These are phyloP conservation scores for Thraustochytrium sp. DNA, from an alignment of 352 stramenopile species.

Conservation along the genomic window DNA sequence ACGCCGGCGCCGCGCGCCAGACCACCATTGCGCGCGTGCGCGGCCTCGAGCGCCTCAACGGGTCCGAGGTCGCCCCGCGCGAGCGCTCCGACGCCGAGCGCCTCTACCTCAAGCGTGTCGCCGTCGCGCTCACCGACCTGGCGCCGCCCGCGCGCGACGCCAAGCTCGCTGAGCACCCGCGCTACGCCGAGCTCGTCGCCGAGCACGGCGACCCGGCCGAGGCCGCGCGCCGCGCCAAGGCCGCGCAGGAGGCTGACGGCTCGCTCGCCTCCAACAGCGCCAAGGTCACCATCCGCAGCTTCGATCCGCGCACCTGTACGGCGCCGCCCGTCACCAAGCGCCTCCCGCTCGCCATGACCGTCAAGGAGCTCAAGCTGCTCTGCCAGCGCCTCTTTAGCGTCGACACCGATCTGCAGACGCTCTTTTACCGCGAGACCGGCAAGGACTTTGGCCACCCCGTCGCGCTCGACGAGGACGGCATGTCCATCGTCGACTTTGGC, in stretches of 20 bases:
- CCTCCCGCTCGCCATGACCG: constrained; percentile 11
- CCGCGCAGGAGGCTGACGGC: not conserved
- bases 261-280: constrained; percentile 30
- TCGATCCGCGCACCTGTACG: constrained; percentile 29
- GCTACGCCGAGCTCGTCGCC: constrained; percentile 11
- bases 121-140: constrained; percentile 52
- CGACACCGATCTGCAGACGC: not conserved
- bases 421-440: constrained; percentile 38
- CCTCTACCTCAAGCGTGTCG: constrained; percentile 69
- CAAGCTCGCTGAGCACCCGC: not conserved
- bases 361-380: constrained; percentile 41
- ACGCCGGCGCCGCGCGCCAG: constrained; percentile 56
- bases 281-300: constrained; percentile 37
- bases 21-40: constrained; percentile 63
- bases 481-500: constrained; percentile 23
- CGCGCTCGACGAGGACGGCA: constrained; percentile 24
- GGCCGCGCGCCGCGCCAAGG: not conserved
- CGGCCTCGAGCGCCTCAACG: constrained; percentile 61
- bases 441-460: constrained; percentile 37
- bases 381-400: constrained; percentile 18
- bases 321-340: constrained; percentile 19
- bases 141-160: constrained; percentile 29
- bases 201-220: constrained; percentile 39
- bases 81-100: constrained; percentile 68
- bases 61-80: constrained; percentile 58